Percentiles rank a stretch among this genome's conserved stretches.
Conservation (phyloP, 345 rosid species). For the Conringia planisiliqua region DNA sequence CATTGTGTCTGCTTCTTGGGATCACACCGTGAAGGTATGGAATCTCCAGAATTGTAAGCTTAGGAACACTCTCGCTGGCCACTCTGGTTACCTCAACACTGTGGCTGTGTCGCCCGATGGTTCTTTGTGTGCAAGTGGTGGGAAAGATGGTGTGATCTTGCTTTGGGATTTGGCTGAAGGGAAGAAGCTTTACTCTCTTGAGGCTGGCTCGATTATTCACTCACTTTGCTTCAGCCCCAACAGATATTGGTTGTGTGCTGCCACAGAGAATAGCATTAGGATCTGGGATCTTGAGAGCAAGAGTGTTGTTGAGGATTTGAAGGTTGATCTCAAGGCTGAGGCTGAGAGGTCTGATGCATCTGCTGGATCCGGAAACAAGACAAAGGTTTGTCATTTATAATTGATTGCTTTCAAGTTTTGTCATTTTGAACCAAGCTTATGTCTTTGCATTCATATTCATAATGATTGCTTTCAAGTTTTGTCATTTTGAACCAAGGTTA, state of each 20-base stretch:
- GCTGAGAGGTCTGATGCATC: constrained; percentile 67
- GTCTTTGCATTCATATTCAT: neutral
- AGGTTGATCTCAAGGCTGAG: constrained; percentile 84
- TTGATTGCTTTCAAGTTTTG: neutral
- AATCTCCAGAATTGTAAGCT: constrained; percentile 83
- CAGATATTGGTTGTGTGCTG: constrained; percentile 96
- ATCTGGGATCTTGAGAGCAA: constrained; percentile 98
- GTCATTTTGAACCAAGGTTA: neutral
- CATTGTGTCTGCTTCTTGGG: constrained; percentile 92
- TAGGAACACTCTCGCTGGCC: constrained; percentile 61
- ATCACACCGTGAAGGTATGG: constrained; percentile 83
- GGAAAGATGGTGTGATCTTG: constrained; percentile 75
- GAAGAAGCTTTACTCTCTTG: constrained; percentile 73
- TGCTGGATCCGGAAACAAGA: constrained; percentile 42
- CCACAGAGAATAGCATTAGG: constrained; percentile 81
- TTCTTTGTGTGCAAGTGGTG: constrained; percentile 86
- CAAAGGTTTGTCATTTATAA: constrained; percentile 40
- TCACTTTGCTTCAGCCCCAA: constrained; percentile 86
- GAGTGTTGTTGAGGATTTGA: constrained; percentile 85
- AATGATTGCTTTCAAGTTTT: neutral
- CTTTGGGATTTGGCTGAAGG: constrained; percentile 96
- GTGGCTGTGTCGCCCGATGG: constrained; percentile 91
- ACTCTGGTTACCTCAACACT: constrained; percentile 70
- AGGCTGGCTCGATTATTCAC: constrained; percentile 67
- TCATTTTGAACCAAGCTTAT: neutral